A percentile compares a stretch with the other conserved stretches of the same genome.
Evolutionary conservation across 352 stramenopile genomes (phyloP).

Genomic region (Pythium dissotocum): DNA sequence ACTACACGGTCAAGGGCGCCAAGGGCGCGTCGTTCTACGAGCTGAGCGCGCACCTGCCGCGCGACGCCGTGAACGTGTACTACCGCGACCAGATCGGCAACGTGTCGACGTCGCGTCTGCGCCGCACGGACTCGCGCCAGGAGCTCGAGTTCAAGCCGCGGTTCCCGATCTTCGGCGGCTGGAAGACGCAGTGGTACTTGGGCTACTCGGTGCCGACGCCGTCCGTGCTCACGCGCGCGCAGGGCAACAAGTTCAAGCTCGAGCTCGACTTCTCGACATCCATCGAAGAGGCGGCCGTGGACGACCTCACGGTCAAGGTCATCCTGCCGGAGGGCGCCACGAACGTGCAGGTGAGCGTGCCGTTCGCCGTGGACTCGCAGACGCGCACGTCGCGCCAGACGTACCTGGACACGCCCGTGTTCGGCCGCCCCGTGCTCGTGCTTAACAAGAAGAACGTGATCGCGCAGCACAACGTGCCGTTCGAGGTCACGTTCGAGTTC

Average conservation of each 20-base stretch:
- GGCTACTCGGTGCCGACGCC: conserved; percentile 86
- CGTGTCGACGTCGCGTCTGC: conserved; percentile 82
- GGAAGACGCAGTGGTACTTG: conserved; percentile 90
- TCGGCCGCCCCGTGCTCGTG: conserved; percentile 81
- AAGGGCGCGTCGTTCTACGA: conserved; percentile 78
- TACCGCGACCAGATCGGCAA: conserved; percentile 92
- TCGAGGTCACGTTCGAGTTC: conserved; percentile 89
- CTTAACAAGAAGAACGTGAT: conserved; percentile 86
- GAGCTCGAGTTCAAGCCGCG: conserved; percentile 83
- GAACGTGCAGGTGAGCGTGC: conserved; percentile 79
- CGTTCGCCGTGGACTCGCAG: conserved; percentile 65
- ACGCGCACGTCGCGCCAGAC: conserved; percentile 69
- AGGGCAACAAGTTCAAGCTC: conserved; percentile 77
- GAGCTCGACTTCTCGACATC: conserved; percentile 85
- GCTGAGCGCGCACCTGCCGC: conserved; percentile 65
- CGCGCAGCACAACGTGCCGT: conserved; percentile 79
- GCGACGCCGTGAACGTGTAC: conserved; percentile 86
- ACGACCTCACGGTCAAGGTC: conserved; percentile 87
- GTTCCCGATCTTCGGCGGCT: conserved; percentile 88
- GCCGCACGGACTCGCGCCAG: conserved; percentile 45
- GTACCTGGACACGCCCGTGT: conserved; percentile 81
- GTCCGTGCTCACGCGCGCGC: conserved; percentile 65
- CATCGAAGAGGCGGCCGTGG: conserved; percentile 74
- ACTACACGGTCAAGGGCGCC: conserved; percentile 72
- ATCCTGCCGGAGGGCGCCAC: conserved; percentile 81